These are phyloP conservation scores for Pisolithus tinctorius DNA, from an alignment of 768 basidiomycete genomes.

Conservation along the genomic window DNA sequence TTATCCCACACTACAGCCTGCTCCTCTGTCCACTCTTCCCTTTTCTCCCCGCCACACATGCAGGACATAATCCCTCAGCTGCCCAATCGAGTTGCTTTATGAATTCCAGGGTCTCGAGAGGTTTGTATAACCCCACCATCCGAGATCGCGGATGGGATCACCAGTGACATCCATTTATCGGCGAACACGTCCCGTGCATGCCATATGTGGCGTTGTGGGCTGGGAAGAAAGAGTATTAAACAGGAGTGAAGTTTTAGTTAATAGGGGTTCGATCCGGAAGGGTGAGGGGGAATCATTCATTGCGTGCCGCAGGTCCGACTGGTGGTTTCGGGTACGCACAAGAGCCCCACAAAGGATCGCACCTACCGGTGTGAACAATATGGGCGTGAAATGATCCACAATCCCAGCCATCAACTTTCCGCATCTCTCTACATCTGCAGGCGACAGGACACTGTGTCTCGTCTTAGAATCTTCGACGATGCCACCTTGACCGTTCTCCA, in stretches of 20 bases:
- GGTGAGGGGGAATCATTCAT: not conserved
- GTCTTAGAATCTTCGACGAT: not conserved
- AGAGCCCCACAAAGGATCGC: not conserved
- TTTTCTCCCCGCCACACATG: conserved; percentile 54
- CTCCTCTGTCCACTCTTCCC: conserved; percentile 59
- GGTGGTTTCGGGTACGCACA: not conserved
- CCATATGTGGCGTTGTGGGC: conserved; percentile 63
- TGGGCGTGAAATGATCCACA: conserved; percentile 64
- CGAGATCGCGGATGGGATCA: conserved; percentile 61
- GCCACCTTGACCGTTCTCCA: not conserved
- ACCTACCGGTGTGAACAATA: conserved; percentile 58
- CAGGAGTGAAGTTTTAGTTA: not conserved
- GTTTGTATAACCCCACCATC: conserved; percentile 62
- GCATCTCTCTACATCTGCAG: conserved; percentile 35
- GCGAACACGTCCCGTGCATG: conserved; percentile 68
- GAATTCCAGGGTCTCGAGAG: conserved; percentile 61
- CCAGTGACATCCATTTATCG: conserved; percentile 62
- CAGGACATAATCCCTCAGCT: conserved; percentile 47
- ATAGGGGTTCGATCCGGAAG: not conserved
- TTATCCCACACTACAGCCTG: conserved; percentile 52
- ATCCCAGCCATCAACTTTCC: conserved; percentile 44
- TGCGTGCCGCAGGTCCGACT: not conserved
- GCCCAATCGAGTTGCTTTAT: conserved; percentile 58
- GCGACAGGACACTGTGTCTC: conserved; percentile 21
- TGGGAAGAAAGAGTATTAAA: conserved; percentile 4